Evolutionary conservation across 2,329 filamentous ascomycete genomes (phyloP).

Genomic region (Coniochaeta hoffmannii): DNA sequence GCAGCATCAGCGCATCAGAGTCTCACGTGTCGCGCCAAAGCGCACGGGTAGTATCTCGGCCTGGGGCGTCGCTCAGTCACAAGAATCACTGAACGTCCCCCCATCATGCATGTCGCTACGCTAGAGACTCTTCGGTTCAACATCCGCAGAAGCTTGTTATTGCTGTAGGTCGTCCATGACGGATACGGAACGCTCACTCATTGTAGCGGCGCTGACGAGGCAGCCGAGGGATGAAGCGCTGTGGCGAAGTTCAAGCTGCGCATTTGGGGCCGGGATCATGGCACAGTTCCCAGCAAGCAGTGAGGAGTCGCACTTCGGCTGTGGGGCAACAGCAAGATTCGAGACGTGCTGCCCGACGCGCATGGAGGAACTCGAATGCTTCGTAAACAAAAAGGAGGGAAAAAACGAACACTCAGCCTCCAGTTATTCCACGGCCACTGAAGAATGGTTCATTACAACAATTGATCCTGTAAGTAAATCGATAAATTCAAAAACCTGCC

Average conservation of each 20-base stretch:
- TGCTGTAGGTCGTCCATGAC: background rate
- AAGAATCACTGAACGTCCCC: background rate
- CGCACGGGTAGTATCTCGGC: background rate
- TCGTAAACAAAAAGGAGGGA: too few species aligned
- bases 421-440: too few species aligned
- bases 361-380: too few species aligned
- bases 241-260: background rate
- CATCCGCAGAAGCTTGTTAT: background rate
- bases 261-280: background rate
- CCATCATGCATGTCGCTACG: background rate
- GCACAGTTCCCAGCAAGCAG: too few species aligned
- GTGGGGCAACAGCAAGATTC: too few species aligned
- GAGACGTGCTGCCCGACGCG: too few species aligned
- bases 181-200: background rate
- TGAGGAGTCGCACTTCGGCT: too few species aligned
- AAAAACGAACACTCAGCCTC: too few species aligned
- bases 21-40: background rate
- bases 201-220: background rate
- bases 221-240: background rate
- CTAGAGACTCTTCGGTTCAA: background rate
- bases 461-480: background rate
- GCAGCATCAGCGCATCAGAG: background rate
- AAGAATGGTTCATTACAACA: too few species aligned
- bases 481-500: background rate
- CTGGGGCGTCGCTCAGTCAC: background rate